A percentile compares a stretch with the other conserved stretches of the same genome.
phyloP scores from a whole-genome alignment of 1,284 basidiomycete species.

The Schizophyllum amplum region DNA sequence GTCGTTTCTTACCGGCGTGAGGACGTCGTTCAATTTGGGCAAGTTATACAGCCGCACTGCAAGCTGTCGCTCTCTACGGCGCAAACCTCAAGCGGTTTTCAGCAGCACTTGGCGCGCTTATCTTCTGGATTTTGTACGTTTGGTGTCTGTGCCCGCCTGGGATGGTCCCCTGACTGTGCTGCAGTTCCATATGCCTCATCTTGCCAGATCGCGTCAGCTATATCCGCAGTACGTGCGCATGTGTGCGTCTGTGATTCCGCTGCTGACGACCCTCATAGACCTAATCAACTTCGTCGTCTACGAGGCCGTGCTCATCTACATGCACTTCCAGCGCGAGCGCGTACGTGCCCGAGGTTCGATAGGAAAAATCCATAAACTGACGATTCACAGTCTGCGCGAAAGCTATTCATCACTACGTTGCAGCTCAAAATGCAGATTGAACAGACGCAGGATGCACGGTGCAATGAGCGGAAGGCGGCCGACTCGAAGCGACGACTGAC shows the following conservation, averaged over 20 bases:
- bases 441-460: slow-evolving; percentile 67
- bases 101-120: slow-evolving; percentile 39
- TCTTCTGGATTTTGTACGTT: slow-evolving; percentile 43
- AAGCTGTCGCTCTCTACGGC: slow-evolving; percentile 62
- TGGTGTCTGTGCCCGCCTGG: background rate
- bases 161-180: background rate
- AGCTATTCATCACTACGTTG: slow-evolving; percentile 71
- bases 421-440: slow-evolving; percentile 34
- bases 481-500: slow-evolving; percentile 79
- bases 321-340: slow-evolving; percentile 30
- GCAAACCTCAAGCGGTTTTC: slow-evolving; percentile 50
- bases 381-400: slow-evolving; percentile 78
- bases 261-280: slow-evolving; percentile 21
- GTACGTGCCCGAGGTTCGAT: too few species aligned
- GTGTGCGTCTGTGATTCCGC: background rate
- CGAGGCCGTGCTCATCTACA: slow-evolving; percentile 39
- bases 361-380: background rate
- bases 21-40: slow-evolving; percentile 47
- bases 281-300: slow-evolving; percentile 50
- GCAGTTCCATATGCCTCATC: slow-evolving; percentile 32
- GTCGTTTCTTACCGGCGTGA: slow-evolving; percentile 58
- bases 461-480: slow-evolving; percentile 62
- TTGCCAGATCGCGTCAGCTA: slow-evolving; percentile 35
- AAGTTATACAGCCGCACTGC: slow-evolving; percentile 55
- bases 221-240: slow-evolving; percentile 29